Evolutionary conservation across 805 yeast genomes (phyloP), one percentile per base, ranked within the genome.

Genomic region (Suhomyces vadensis): DNA sequence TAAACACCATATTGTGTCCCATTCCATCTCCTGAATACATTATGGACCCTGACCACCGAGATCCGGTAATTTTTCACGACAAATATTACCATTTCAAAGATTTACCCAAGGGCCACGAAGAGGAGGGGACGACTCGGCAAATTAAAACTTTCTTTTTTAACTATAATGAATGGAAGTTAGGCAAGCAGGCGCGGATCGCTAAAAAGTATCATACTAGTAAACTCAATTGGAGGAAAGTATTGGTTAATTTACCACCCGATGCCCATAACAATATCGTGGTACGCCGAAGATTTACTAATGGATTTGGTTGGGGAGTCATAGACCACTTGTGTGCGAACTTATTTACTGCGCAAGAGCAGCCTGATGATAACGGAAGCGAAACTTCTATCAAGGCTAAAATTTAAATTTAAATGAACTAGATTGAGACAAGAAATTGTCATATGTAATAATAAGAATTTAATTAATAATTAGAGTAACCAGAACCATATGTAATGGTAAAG

Each of bases 241-340:
- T 72, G 48, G 76, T 71, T 2, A 59, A 61, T 41, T 56, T 72
- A 16, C 75, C 75, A 0, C 75, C 75, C 1, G 77, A 72, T 54
- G 75, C 77, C 2, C 77, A 72, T 51, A 72, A 71, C 50, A 72
- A 71, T 47, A 72, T 72, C 5, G 58, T 69, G 3, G 77, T 72
- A 10, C 49, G 77, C 37, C 57, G 77, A 41, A 48, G 74, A 25
- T 72, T 72, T 53, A 58, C 72, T 20, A 72, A 72, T 53, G 76
- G 74, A 1, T 72, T 67, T 48, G 77, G 77, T 7, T 72, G 77
- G 77, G 74, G 74, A 1, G 75, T 71, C 7, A 55, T 72, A 7
- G 73, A 71, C 44, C 76, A 72, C 49, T 52, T 72, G 35, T 62
- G 67, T 35, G 60, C 55, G 16, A 57, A 56, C 35, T 48, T 65